phyloP scores from a whole-genome alignment of 306 rosid species.

The Vicia sativa region DNA sequence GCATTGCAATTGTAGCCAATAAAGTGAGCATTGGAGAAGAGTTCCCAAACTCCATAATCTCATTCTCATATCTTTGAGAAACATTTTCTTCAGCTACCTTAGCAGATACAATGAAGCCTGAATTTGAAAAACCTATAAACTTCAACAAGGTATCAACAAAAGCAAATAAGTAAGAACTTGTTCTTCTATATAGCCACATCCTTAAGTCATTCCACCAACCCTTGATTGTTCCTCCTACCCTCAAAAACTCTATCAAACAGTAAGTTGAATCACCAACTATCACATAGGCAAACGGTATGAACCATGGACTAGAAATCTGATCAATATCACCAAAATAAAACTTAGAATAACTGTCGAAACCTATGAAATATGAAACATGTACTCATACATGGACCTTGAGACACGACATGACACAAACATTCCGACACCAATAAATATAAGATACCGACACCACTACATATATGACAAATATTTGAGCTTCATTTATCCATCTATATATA shows the following conservation, averaged over 20 bases:
- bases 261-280: conserved; percentile 40
- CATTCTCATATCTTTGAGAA: conserved; percentile 53
- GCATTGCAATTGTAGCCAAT: conserved; percentile 56
- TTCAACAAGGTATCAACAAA: conserved; percentile 32
- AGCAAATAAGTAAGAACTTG: conserved; percentile 56
- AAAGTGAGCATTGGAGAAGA: conserved; percentile 60
- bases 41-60: conserved; percentile 66
- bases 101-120: conserved; percentile 53
- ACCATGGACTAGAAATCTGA: conserved; percentile 73
- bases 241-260: conserved; percentile 58
- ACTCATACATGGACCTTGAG: too few relatives aligned
- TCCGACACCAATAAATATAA: too few relatives aligned
- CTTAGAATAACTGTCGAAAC: not conserved
- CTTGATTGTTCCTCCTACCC: conserved; percentile 58
- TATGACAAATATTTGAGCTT: too few relatives aligned
- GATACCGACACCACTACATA: too few relatives aligned
- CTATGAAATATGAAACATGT: too few relatives aligned
- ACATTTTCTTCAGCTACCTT: conserved; percentile 63
- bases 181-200: conserved; percentile 74
- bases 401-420: too few relatives aligned
- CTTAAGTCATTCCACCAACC: conserved; percentile 81
- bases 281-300: conserved; percentile 65
- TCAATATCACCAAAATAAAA: conserved; percentile 11
- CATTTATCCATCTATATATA: too few relatives aligned
- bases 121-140: conserved; percentile 41